Base-by-base conservation (phyloP, 176 grass and related monocot species). In the Triticum monococcum region DNA sequence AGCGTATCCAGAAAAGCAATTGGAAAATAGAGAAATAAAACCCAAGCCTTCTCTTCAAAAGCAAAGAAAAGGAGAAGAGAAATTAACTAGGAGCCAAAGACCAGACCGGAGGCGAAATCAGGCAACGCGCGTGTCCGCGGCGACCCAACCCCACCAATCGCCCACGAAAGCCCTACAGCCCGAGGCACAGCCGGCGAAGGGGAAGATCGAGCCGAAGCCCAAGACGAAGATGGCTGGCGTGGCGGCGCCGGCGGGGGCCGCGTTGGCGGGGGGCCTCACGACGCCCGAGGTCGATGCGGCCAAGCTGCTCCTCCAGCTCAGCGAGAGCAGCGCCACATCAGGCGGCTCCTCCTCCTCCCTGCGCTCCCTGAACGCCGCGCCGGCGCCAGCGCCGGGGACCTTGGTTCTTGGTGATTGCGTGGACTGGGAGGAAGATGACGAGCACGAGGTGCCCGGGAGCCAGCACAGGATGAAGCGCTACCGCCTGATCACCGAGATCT, bases 401-500 rank as follows among this genome's bases (percentile, higher is more conserved):
- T 2, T 68, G 8, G 5, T 68, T 16, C 64, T 9, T 7, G 73
- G 3, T 0, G 79, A 4, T 25, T 10, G 12, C 24, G 24, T 72
- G 12, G 81, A 68, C 37, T 72, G 43, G 16, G 82, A 62, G 37
- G 88, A 82, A 10, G 81, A 79, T 12, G 67, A 83, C 18, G 85
- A 73, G 59, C 54, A 89, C 28, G 87, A 89, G 60, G 83, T 68
- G 14, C 1, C 61, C 2, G 63, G 75, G 12, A 86, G 46, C 59
- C 63, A 46, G 81, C 69, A 92, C 22, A 85, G 46, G 88, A 83
- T 26, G 81, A 87, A 60, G 75, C 74, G 86, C 83, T 91, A 80
- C 41, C 89, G 93, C 73, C 26, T 78, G 85, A 87, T 93, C 77
- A 48, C 72, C 5, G 87, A 91, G 79, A 74, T 98, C 80, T 98